phyloP scores from a whole-genome alignment of 768 basidiomycete genomes.

The Amanita jacksonii region DNA sequence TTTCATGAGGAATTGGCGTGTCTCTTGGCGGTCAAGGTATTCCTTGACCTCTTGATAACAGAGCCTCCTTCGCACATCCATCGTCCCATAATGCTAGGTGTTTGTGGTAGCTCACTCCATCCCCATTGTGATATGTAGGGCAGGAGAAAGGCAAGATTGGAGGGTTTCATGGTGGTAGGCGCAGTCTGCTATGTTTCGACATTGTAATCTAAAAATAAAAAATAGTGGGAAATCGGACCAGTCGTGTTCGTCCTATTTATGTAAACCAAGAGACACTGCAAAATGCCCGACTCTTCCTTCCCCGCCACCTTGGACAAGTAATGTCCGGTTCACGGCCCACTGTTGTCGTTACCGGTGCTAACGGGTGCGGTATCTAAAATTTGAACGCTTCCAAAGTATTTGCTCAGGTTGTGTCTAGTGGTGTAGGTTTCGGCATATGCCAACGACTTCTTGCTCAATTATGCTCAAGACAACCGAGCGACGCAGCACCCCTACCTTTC shows the following conservation, averaged over 20 bases:
- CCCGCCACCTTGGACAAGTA: neutral
- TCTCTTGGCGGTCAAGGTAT: slow-evolving; percentile 49
- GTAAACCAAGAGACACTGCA: too few species aligned
- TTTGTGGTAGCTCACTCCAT: slow-evolving; percentile 17
- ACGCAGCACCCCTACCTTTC: slow-evolving; percentile 39
- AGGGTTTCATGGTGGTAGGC: too few species aligned
- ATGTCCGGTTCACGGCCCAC: slow-evolving; percentile 34
- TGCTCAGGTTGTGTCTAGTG: slow-evolving; percentile 31
- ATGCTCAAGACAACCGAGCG: slow-evolving; percentile 37
- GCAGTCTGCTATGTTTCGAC: too few species aligned
- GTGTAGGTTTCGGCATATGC: slow-evolving; percentile 79
- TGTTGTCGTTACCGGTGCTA: slow-evolving; percentile 63
- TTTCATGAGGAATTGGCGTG: slow-evolving; percentile 40
- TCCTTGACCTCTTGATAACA: slow-evolving; percentile 32
- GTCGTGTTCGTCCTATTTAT: too few species aligned
- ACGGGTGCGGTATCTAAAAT: slow-evolving; percentile 33
- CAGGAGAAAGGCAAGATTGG: too few species aligned
- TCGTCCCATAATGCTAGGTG: slow-evolving; percentile 14
- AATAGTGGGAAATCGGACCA: too few species aligned
- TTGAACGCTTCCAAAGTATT: neutral
- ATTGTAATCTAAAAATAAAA: too few species aligned
- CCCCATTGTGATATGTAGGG: too few species aligned
- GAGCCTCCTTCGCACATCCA: slow-evolving; percentile 26
- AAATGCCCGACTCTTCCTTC: neutral
- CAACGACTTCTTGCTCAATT: slow-evolving; percentile 67